phyloP scores from a whole-genome alignment of 192 early-diverging fungal species.

The Rhizoclosmatium sp. region DNA sequence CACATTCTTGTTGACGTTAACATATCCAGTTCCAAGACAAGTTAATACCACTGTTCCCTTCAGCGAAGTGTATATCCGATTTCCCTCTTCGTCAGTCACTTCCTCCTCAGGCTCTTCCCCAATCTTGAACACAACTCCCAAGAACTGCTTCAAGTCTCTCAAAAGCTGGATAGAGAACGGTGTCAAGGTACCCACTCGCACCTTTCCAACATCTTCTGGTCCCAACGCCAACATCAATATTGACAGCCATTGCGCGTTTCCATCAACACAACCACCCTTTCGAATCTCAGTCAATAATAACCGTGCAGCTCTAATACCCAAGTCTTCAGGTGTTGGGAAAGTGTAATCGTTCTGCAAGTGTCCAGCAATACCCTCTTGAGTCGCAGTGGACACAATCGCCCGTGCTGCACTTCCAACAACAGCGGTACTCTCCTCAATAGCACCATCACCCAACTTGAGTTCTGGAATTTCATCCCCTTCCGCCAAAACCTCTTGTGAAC shows the following conservation, averaged over 20 bases:
- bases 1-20: conserved; percentile 84
- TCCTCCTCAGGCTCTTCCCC: conserved; percentile 41
- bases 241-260: conserved; percentile 84
- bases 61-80: conserved; percentile 3
- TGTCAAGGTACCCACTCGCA: conserved; percentile 83
- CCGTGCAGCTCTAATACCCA: conserved; percentile 80
- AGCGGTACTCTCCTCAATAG: conserved; percentile 7
- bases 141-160: conserved; percentile 88
- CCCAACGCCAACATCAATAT: conserved; percentile 87
- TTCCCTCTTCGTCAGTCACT: conserved; percentile 66
- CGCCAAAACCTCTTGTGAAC: not conserved
- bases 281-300: conserved; percentile 85
- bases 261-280: conserved; percentile 90
- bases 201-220: conserved; percentile 93
- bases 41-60: conserved; percentile 79
- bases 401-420: conserved; percentile 5
- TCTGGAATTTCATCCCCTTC: conserved; percentile 30
- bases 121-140: conserved; percentile 94
- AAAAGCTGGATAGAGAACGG: conserved; percentile 93
- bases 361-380: conserved; percentile 19
- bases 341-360: conserved; percentile 56
- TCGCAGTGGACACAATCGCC: not conserved
- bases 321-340: conserved; percentile 87
- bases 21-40: conserved; percentile 88
- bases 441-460: conserved; percentile 15